A percentile compares a stretch with the other conserved stretches of the same genome.
Conservation (phyloP, 2,329 filamentous ascomycete genomes). For the Aspergillus brasiliensis region DNA sequence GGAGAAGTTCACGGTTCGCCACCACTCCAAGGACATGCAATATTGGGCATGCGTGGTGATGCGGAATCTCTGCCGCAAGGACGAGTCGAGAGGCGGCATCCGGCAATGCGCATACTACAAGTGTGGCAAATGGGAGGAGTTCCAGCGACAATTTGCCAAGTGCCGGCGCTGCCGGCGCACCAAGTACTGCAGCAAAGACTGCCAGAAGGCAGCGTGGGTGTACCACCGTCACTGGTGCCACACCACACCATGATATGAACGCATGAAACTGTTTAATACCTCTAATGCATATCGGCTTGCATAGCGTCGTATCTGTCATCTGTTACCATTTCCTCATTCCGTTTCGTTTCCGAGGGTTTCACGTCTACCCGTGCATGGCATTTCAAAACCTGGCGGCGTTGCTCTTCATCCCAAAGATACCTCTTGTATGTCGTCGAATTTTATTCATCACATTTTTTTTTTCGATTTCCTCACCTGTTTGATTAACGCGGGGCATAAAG, state of each 20-base stretch:
- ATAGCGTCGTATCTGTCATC: conserved; percentile 40
- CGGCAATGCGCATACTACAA: conserved; percentile 97
- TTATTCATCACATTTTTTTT: conserved; percentile 2
- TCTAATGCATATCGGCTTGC: conserved; percentile 39
- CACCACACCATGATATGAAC: conserved; percentile 39
- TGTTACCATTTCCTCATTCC: conserved; percentile 23
- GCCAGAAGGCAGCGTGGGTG: conserved; percentile 98
- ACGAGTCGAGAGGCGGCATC: conserved; percentile 91
- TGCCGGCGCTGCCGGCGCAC: conserved; percentile 93
- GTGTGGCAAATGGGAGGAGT: conserved; percentile 98
- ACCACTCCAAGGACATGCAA: conserved; percentile 96
- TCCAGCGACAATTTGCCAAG: conserved; percentile 94
- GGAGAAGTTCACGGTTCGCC: conserved; percentile 95
- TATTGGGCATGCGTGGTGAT: conserved; percentile 99
- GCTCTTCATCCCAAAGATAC: conserved; percentile 40
- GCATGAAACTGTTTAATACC: conserved; percentile 32
- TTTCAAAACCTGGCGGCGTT: conserved; percentile 42
- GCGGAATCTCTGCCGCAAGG: conserved; percentile 97
- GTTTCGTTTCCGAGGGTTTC: conserved; percentile 31
- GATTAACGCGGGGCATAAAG: conserved; percentile 21
- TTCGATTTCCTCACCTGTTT: conserved; percentile 15
- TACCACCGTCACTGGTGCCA: conserved; percentile 97
- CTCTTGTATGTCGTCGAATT: conserved; percentile 36
- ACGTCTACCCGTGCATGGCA: conserved; percentile 39
- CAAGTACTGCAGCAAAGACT: conserved; percentile 99